phyloP scores from a whole-genome alignment of 805 yeast species.

The Barnettozyma wickerhamii region DNA sequence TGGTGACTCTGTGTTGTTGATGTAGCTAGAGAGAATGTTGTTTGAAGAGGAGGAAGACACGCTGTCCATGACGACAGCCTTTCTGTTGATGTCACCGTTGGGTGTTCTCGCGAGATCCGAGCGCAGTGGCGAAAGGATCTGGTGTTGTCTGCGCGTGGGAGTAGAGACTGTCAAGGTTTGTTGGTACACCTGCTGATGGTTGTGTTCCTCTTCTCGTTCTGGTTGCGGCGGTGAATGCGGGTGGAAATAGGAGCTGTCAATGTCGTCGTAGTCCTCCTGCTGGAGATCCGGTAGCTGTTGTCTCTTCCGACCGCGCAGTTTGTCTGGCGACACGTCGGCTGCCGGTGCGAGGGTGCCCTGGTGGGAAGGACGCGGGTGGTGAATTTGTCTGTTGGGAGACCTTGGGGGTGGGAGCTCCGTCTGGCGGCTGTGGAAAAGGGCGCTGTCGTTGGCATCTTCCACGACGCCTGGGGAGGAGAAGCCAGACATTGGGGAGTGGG shows the following conservation, averaged over 20 bases:
- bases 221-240: background rate
- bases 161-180: conserved; percentile 1
- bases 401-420: conserved; percentile 16
- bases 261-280: conserved; percentile 5
- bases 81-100: conserved; percentile 19
- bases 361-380: background rate
- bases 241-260: conserved; percentile 5
- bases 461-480: conserved; percentile 19
- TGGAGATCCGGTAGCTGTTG: background rate
- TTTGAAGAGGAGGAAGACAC: conserved; percentile 21
- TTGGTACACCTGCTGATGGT: too few species aligned
- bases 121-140: conserved; percentile 17
- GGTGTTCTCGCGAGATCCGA: conserved; percentile 15
- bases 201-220: too few species aligned
- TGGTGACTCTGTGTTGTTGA: conserved; percentile 20
- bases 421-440: too few species aligned
- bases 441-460: too few species aligned
- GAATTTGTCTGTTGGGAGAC: conserved; percentile 20
- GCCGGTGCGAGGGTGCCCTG: conserved; percentile 18
- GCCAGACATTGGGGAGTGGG: conserved; percentile 14
- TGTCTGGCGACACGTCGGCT: conserved; percentile 14
- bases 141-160: conserved; percentile 7
- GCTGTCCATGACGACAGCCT: conserved; percentile 23
- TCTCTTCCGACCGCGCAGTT: background rate
- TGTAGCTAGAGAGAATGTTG: conserved; percentile 22